Percentiles rank a stretch among this genome's conserved stretches.
Evolutionary conservation across 2,329 filamentous ascomycete genomes (phyloP).

Genomic region (Aspergillus neoniger): DNA sequence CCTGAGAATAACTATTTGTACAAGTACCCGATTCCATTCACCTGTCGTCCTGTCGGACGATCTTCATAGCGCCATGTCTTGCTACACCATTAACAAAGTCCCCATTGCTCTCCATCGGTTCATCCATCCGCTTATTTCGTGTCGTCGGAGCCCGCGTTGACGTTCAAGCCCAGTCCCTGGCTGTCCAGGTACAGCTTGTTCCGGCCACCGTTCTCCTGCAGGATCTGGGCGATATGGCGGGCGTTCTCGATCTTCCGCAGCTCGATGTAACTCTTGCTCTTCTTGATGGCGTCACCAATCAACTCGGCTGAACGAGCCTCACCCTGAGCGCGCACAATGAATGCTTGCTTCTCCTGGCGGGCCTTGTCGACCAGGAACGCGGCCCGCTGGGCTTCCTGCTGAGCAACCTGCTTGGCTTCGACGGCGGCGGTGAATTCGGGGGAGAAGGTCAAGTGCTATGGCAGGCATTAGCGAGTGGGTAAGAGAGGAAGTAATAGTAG

Average conservation of each 20-base stretch:
- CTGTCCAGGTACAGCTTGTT: conserved; percentile 95
- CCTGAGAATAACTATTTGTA: conserved; percentile 41
- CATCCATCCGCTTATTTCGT: conserved; percentile 32
- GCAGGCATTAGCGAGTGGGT: conserved; percentile 6
- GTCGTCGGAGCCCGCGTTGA: conserved; percentile 50
- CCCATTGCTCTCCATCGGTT: neutral
- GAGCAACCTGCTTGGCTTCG: conserved; percentile 69
- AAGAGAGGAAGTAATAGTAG: too few species aligned
- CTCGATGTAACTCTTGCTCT: conserved; percentile 94
- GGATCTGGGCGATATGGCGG: conserved; percentile 77
- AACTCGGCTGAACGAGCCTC: conserved; percentile 96
- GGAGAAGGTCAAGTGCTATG: conserved; percentile 66
- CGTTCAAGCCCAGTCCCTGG: conserved; percentile 87
- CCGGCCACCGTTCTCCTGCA: conserved; percentile 81
- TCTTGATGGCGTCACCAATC: conserved; percentile 99
- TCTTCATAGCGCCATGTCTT: conserved; percentile 12
- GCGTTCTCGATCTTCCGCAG: conserved; percentile 98
- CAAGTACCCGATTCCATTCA: conserved; percentile 30
- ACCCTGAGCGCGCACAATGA: conserved; percentile 97
- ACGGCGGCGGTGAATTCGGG: conserved; percentile 70
- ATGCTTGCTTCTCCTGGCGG: conserved; percentile 98
- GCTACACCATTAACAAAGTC: neutral
- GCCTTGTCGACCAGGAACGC: conserved; percentile 99
- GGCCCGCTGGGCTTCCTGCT: conserved; percentile 93
- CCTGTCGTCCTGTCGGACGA: conserved; percentile 7